phyloP scores from a whole-genome alignment of 306 rosid species.

The Gastrolobium bilobum region DNA sequence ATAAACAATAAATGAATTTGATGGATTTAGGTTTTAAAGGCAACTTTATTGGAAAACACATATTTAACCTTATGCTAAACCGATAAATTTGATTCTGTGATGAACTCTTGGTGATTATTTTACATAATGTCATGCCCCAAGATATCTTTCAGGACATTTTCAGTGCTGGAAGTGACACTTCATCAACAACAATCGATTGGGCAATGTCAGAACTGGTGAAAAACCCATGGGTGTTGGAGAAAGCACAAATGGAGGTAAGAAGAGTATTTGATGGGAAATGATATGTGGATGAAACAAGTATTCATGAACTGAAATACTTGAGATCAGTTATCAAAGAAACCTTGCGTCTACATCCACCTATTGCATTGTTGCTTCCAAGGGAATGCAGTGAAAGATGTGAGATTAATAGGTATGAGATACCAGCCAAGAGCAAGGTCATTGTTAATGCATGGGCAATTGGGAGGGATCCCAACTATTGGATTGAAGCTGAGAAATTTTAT shows the following conservation, averaged over 20 bases:
- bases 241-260: constrained; percentile 51
- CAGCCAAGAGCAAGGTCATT: constrained; percentile 40
- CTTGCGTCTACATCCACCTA: constrained; percentile 44
- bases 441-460: constrained; percentile 56
- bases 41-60: too few species aligned
- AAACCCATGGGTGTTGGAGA: constrained; percentile 47
- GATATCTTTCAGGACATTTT: constrained; percentile 46
- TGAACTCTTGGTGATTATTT: neutral
- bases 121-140: neutral
- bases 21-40: too few species aligned
- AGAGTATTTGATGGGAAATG: constrained; percentile 43
- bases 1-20: too few species aligned
- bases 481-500: constrained; percentile 40
- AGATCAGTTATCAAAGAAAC: constrained; percentile 48
- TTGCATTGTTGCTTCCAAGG: constrained; percentile 56
- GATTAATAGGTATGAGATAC: constrained; percentile 50
- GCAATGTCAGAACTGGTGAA: constrained; percentile 54
- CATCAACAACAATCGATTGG: constrained; percentile 44
- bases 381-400: constrained; percentile 53
- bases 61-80: neutral
- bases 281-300: constrained; percentile 40
- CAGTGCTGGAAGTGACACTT: constrained; percentile 51
- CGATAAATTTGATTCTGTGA: neutral
- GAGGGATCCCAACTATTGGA: constrained; percentile 49
- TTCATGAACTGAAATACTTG: constrained; percentile 47